Evolutionary conservation across 129 eudicot species (phyloP).

Genomic region (Cynara cardunculus): DNA sequence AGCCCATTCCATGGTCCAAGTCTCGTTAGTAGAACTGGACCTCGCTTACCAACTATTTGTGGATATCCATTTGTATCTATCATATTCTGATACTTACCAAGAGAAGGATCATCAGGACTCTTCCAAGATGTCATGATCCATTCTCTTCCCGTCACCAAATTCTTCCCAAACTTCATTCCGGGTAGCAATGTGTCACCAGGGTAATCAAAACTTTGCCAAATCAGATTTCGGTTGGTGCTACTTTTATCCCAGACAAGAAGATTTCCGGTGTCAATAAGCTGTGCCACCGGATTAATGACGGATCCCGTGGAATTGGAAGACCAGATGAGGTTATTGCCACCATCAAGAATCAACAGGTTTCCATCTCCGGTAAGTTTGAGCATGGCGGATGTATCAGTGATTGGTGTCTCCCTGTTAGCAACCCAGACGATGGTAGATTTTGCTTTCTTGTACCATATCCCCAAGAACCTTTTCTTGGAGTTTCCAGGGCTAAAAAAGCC

Average conservation of each 20-base stretch:
- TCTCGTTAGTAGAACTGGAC: not conserved
- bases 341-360: not conserved
- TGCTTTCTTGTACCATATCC: constrained; percentile 26
- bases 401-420: constrained; percentile 24
- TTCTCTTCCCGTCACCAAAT: constrained; percentile 14
- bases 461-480: not conserved
- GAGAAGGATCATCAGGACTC: constrained; percentile 36
- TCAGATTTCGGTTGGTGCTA: not conserved
- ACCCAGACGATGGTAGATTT: constrained; percentile 14
- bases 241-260: not conserved
- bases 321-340: not conserved
- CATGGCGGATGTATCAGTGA: not conserved
- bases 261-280: constrained; percentile 19
- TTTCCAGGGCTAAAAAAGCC: not conserved
- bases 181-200: constrained; percentile 17
- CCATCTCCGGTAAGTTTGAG: constrained; percentile 1
- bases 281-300: not conserved
- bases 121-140: constrained; percentile 23
- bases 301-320: constrained; percentile 18
- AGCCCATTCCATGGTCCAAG: constrained; percentile 40
- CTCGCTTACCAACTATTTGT: constrained; percentile 7
- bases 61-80: constrained; percentile 28
- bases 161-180: constrained; percentile 29
- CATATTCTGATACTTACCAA: constrained; percentile 5
- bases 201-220: constrained; percentile 40